Evolutionary conservation across 2,329 filamentous ascomycete genomes (phyloP).

Genomic region (Fusarium mundagurra): DNA sequence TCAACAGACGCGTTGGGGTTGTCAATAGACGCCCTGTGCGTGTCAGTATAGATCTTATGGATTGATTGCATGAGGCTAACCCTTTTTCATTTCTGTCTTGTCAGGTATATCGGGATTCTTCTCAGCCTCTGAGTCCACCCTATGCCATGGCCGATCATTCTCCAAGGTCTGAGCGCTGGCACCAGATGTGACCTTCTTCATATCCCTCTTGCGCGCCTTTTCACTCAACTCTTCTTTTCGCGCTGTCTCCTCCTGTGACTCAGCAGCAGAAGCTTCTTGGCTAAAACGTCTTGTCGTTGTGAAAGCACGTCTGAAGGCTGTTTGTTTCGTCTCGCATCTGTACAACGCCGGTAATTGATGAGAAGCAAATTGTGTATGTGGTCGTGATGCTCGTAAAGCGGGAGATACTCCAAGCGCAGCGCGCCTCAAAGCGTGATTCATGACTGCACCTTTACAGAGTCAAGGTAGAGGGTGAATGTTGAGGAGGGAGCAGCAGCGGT

Average conservation of each 20-base stretch:
- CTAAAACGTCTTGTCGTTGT: slow-evolving; percentile 26
- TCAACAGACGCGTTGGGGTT: slow-evolving; percentile 81
- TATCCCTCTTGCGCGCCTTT: slow-evolving; percentile 34
- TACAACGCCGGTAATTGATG: slow-evolving; percentile 8
- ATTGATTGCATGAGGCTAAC: neutral
- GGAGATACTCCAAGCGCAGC: slow-evolving; percentile 29
- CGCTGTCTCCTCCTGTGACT: neutral
- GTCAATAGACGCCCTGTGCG: slow-evolving; percentile 76
- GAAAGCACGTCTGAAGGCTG: slow-evolving; percentile 27
- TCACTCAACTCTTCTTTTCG: slow-evolving; percentile 30
- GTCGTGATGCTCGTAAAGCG: slow-evolving; percentile 6
- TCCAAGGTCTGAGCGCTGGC: slow-evolving; percentile 39
- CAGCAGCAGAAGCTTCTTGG: slow-evolving; percentile 12
- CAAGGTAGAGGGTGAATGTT: neutral
- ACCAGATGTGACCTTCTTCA: slow-evolving; percentile 36
- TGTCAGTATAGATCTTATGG: neutral
- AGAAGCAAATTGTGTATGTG: neutral
- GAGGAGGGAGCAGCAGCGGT: neutral
- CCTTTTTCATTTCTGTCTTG: slow-evolving; percentile 35
- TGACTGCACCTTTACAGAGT: neutral
- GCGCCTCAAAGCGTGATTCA: slow-evolving; percentile 36
- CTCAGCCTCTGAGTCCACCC: slow-evolving; percentile 26
- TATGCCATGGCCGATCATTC: slow-evolving; percentile 44
- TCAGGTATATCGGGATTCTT: slow-evolving; percentile 27
- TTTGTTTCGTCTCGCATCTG: neutral